Base-by-base conservation (phyloP, 2,329 filamentous ascomycete genomes). In the Aspergillus persii region DNA sequence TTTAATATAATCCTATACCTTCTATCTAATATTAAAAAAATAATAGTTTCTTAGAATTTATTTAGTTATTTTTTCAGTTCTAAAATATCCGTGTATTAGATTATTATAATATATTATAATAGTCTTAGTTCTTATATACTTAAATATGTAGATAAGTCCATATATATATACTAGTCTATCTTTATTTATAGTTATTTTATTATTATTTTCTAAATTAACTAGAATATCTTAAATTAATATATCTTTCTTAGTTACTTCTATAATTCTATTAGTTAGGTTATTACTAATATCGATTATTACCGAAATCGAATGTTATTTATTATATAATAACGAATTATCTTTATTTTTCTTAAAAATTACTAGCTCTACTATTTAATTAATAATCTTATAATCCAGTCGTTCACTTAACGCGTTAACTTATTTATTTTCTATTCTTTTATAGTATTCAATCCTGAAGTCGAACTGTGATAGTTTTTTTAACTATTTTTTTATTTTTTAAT, bases 101-200 rank as follows among this genome's bases (percentile, higher is more conserved):
- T 52, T 47, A 47, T 47, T 47, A 47, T 31, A 36, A 55, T 55
- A 55, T 29, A 48, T 29, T 36, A 23, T 11, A 36, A 31, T 56
- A 47, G 44, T 54, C 3, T 48, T 30, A n/a, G 8, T 12, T 54
- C 11, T 11, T n/a, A 44, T 29, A 30, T 6, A 30, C 30, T 54
- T 12, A 31, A 15, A 12, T 30, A 54, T 47, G 11, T 47, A 54
- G 18, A 54, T 54, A 18, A 47, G 9, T 47, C 2, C 23, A 54
- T 31, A 11, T 18, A 29, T 54, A 30, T 52, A 52, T 52, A 18
- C 3, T 41, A 18, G n/a, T n/a, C n/a, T n/a, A n/a, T n/a, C n/a
- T n/a, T n/a, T n/a, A n/a, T n/a, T n/a, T n/a, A n/a, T n/a, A n/a
- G n/a, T n/a, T n/a, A 33, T 51, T 41, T 41, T 41, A 41, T 41